phyloP scores from a whole-genome alignment of 805 yeast species.

The Zygosaccharomyces pseudorouxii region DNA sequence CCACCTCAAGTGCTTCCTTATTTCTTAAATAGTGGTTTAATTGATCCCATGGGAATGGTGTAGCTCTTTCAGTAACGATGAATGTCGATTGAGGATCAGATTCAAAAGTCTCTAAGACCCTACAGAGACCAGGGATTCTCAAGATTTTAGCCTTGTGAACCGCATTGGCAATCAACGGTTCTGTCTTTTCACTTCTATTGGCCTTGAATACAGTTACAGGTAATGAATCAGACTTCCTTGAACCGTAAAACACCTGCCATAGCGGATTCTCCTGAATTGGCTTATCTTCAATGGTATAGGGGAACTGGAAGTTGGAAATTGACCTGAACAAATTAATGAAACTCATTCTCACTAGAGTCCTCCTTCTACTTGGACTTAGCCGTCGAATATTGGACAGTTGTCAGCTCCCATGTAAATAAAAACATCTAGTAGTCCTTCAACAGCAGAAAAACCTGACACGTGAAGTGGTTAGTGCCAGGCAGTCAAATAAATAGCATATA shows the following conservation, averaged over 20 bases:
- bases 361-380: neutral
- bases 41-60: slow-evolving; percentile 21
- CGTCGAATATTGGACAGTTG: too few species aligned
- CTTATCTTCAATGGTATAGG: slow-evolving; percentile 25
- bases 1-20: slow-evolving; percentile 22
- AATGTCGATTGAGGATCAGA: slow-evolving; percentile 24
- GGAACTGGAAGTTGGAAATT: slow-evolving; percentile 32
- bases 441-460: slow-evolving; percentile 6
- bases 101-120: slow-evolving; percentile 29
- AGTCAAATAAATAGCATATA: slow-evolving; percentile 8
- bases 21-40: slow-evolving; percentile 11
- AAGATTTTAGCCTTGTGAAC: slow-evolving; percentile 26
- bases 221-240: slow-evolving; percentile 27
- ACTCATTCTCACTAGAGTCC: slow-evolving; percentile 21
- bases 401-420: neutral
- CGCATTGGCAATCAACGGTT: slow-evolving; percentile 23
- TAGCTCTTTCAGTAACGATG: slow-evolving; percentile 28
- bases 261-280: slow-evolving; percentile 22
- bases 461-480: slow-evolving; percentile 3
- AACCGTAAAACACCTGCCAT: slow-evolving; percentile 30
- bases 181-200: slow-evolving; percentile 12
- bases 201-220: slow-evolving; percentile 31
- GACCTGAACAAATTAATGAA: slow-evolving; percentile 30
- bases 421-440: slow-evolving; percentile 1
- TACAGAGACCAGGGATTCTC: slow-evolving; percentile 32